Conservation (phyloP, 2,329 filamentous ascomycete species). For the Bipolaris bicolor region DNA sequence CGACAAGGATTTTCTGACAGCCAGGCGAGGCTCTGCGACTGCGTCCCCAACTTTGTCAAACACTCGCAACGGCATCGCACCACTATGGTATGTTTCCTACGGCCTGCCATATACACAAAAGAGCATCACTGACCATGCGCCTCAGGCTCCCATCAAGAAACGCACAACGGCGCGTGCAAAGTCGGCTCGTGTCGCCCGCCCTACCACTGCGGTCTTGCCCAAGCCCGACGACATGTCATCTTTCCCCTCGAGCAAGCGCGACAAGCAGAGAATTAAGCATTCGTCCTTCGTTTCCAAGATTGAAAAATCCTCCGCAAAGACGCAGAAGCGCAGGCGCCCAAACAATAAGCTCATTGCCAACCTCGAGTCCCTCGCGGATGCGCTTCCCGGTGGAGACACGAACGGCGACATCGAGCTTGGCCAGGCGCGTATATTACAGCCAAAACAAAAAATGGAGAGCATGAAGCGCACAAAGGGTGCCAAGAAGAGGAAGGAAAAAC, state of each 20-base stretch:
- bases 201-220: constrained; percentile 25
- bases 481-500: constrained; percentile 78
- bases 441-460: constrained; percentile 66
- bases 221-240: constrained; percentile 43
- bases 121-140: neutral
- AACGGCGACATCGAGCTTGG: constrained; percentile 42
- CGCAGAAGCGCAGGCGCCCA: constrained; percentile 69
- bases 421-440: constrained; percentile 63
- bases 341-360: constrained; percentile 79
- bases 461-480: constrained; percentile 68
- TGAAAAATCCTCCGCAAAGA: constrained; percentile 63
- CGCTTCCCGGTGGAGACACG: constrained; percentile 66
- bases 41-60: neutral
- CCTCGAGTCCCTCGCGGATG: constrained; percentile 77
- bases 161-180: constrained; percentile 46
- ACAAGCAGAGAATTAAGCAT: constrained; percentile 84
- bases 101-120: neutral
- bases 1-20: constrained; percentile 18
- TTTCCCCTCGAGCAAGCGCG: constrained; percentile 77
- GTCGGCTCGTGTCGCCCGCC: constrained; percentile 34
- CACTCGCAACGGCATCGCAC: neutral
- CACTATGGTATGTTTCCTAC: constrained; percentile 18
- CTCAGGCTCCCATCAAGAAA: constrained; percentile 47
- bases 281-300: constrained; percentile 79
- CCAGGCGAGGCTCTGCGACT: neutral